Evolutionary conservation across 768 basidiomycete genomes (phyloP), one percentile per base, ranked within the genome.

Genomic region (Russula sp.): DNA sequence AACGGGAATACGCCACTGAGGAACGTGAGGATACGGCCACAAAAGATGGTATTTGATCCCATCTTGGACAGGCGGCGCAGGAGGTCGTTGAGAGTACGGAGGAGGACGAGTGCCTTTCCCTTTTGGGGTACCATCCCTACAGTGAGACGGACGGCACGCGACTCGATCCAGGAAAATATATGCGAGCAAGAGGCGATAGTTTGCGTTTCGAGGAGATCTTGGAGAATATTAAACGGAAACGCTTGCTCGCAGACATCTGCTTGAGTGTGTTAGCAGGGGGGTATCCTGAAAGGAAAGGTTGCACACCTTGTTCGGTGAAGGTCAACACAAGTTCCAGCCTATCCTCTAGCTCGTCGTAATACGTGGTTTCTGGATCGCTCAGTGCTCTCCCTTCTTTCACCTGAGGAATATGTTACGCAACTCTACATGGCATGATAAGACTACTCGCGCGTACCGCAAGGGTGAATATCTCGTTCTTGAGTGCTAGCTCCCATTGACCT

Each of bases 141-240:
- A 0, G 90, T 94, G 42, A 94, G 79, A 18, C 88, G 81, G 18
- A 79, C 75, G 0, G 87, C 83, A 30, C 90, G 85, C 62, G 74
- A 74, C 76, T 95, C 92, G 54, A 94, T 88, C 89, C 92, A 95
- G 4, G 87, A 86, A 76, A 94, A 93, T 26, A 95, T 84, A 67
- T 89, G 86, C 11, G 90, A 90, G 72, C 93, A 94, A 20, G 90
- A 92, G 1, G 79, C 74, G 66, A 95, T 89, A 7, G 93, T 94
- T 67, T 94, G 91, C 0, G 84, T 86, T 73, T 95, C 93, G 57
- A 95, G 78, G 22, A 95, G 79, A 70, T 93, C 91, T 71, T 92
- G 88, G 1, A 94, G 81, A 16, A 90, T 79, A 38, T 78, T 78
- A 65, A 94, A 86, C 1, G 91, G 86, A 66, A 92, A 86, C 2